Base-by-base conservation (phyloP, 805 yeast genomes). In the Candida rishiriensis region DNA sequence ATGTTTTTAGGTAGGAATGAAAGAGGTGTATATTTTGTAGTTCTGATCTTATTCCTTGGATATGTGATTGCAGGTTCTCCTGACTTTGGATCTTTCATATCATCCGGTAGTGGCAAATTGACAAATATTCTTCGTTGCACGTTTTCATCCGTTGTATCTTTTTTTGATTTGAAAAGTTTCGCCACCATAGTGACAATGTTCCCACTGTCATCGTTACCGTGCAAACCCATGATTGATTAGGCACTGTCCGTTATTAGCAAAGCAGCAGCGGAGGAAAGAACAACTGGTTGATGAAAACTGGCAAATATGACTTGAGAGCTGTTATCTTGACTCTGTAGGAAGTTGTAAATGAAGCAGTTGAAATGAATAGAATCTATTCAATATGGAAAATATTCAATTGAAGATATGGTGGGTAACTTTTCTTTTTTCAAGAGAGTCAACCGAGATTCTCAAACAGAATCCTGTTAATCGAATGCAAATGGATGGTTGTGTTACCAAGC, bases 1-100 rank as follows among this genome's bases (percentile, higher is more conserved):
- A 79, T 56, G 53, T 79, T 79, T 59, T 76, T 78, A 12, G 85
- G 85, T 26, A 79, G 49, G 49, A 80, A 80, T 18, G 76, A 64
- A 37, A 78, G 47, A 8, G 83, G 81, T 8, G 84, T 79, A 55
- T 79, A 79, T 59, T 78, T 79, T 5, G 84, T 78, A 10, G 85
- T 79, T 62, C 83, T 70, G 45, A 79, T 75, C 58, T 79, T 79
- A 57, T 79, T 79, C 54, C 82, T 60, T 6, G 79, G 73, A 52
- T 73, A 79, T 3, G 47, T 38, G 1, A 64, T 52, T 15, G 62
- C 53, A 3, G 62, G 63, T 34, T 73, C 68, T 8, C 83, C 81
- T 1, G 81, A 72, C 59, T 80, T 80, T 2, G 59, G 58, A 46
- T 82, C 82, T 14, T 78, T 37, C 67, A 76, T 66, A 30, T 79